Evolutionary conservation across 179 eudicot species (phyloP).

Genomic region (Heliamphora pulchella): DNA sequence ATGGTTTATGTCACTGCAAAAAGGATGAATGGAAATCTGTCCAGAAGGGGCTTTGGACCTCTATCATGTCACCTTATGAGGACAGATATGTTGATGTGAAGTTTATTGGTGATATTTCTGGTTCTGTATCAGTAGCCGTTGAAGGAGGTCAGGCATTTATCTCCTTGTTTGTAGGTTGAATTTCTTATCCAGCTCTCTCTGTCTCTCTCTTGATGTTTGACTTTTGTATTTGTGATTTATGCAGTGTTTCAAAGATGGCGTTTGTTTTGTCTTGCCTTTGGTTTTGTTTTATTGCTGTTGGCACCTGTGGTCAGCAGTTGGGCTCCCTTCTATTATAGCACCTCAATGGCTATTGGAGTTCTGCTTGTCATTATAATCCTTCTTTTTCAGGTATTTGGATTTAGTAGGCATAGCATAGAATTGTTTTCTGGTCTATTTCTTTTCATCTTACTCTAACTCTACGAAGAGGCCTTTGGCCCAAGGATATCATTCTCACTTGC

Average conservation of each 20-base stretch:
- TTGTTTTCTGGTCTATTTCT: too few relatives aligned
- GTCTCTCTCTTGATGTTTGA: not conserved
- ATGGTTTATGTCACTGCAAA: slow-evolving; percentile 71
- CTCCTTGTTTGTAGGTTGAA: not conserved
- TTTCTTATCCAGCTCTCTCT: not conserved
- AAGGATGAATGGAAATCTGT: slow-evolving; percentile 68
- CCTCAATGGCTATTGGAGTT: slow-evolving; percentile 86
- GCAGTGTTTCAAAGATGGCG: slow-evolving; percentile 93
- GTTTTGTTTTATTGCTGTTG: slow-evolving; percentile 50
- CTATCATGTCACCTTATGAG: slow-evolving; percentile 72
- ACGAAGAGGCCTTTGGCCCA: too few relatives aligned
- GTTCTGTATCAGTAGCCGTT: slow-evolving; percentile 57
- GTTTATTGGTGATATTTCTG: slow-evolving; percentile 55
- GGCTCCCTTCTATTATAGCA: slow-evolving; percentile 94
- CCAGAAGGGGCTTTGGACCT: slow-evolving; percentile 67
- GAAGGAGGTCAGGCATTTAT: slow-evolving; percentile 55
- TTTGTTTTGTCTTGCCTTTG: slow-evolving; percentile 53
- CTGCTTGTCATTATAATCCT: slow-evolving; percentile 74
- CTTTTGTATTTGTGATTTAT: slow-evolving; percentile 9
- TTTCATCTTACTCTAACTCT: too few relatives aligned
- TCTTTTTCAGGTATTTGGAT: slow-evolving; percentile 70
- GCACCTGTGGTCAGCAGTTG: slow-evolving; percentile 81
- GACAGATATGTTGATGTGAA: slow-evolving; percentile 72
- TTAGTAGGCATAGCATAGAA: too few relatives aligned
- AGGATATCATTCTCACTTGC: too few relatives aligned